Evolutionary conservation across 768 basidiomycete species (phyloP).

Genomic region (Leccinum obscurum): DNA sequence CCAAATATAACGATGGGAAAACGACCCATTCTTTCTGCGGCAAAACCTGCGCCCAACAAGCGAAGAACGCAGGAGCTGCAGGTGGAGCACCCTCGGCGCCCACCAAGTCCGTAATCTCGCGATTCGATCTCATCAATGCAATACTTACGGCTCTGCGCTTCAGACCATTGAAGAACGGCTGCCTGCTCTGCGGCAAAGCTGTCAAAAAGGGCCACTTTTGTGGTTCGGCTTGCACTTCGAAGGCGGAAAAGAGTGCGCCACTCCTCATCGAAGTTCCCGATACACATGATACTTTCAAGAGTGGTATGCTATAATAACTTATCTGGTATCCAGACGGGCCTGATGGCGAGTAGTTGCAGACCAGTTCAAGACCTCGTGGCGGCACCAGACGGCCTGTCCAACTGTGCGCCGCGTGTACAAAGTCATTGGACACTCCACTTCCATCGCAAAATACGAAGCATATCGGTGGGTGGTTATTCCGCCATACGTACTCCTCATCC

Average conservation of each 20-base stretch:
- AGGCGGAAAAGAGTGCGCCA: slow-evolving; percentile 55
- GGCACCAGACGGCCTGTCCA: slow-evolving; percentile 59
- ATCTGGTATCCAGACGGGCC: neutral
- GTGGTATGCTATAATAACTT: slow-evolving; percentile 43
- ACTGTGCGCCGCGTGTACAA: slow-evolving; percentile 64
- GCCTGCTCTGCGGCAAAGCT: slow-evolving; percentile 59
- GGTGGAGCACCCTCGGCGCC: slow-evolving; percentile 23
- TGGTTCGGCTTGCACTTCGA: slow-evolving; percentile 51
- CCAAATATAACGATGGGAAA: slow-evolving; percentile 59
- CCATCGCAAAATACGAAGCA: slow-evolving; percentile 55
- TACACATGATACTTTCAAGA: slow-evolving; percentile 63
- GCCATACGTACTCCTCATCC: neutral
- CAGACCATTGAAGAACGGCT: slow-evolving; percentile 44
- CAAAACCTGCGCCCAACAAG: slow-evolving; percentile 59
- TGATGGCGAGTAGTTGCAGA: slow-evolving; percentile 47
- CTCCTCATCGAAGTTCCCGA: slow-evolving; percentile 58
- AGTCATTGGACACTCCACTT: slow-evolving; percentile 50
- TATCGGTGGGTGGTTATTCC: slow-evolving; percentile 47
- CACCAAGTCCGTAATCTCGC: slow-evolving; percentile 33
- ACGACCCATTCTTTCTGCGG: slow-evolving; percentile 63
- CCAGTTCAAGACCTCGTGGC: slow-evolving; percentile 71
- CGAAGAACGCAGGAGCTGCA: slow-evolving; percentile 31
- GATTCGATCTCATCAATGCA: slow-evolving; percentile 25
- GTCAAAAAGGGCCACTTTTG: slow-evolving; percentile 69
- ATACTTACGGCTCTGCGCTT: slow-evolving; percentile 33